phyloP scores from a whole-genome alignment of 106 monocot genomes.

The Posidonia australis region DNA sequence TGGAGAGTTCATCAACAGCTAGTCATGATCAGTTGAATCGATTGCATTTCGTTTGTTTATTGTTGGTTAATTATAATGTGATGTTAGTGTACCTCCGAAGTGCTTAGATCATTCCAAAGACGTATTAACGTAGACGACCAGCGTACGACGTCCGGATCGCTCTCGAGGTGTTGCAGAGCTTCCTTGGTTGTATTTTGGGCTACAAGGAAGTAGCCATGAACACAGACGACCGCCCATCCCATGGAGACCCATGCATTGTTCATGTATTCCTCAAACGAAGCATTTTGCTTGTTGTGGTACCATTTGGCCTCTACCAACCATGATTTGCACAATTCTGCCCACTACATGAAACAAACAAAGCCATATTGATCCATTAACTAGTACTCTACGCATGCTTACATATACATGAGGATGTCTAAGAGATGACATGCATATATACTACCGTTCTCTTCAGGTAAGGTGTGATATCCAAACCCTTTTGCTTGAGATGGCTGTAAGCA shows the following conservation, averaged over 20 bases:
- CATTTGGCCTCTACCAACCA: conserved; percentile 9
- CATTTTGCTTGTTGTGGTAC: conserved; percentile 1
- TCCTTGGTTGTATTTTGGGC: not conserved
- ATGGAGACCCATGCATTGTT: not conserved
- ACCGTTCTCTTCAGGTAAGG: conserved; percentile 2
- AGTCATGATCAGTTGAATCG: too few relatives aligned
- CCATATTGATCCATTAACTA: too few relatives aligned
- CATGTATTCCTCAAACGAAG: conserved; percentile 2
- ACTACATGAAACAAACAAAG: conserved; percentile 2
- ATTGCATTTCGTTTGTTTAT: too few relatives aligned
- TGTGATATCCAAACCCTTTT: conserved; percentile 1
- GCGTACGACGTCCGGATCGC: not conserved
- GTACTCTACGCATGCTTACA: too few relatives aligned
- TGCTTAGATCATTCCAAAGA: conserved; percentile 1
- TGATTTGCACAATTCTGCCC: conserved; percentile 4
- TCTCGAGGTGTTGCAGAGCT: not conserved
- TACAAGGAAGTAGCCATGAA: not conserved
- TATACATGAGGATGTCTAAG: too few relatives aligned
- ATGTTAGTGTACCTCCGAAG: not conserved
- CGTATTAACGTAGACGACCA: not conserved
- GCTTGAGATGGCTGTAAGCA: not conserved
- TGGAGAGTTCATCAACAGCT: too few relatives aligned
- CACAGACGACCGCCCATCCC: not conserved
- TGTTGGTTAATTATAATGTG: too few relatives aligned
- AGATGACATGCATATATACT: not conserved